Base-by-base conservation (phyloP, 2,329 filamentous ascomycete species). In the Colletotrichum orchidophilum region DNA sequence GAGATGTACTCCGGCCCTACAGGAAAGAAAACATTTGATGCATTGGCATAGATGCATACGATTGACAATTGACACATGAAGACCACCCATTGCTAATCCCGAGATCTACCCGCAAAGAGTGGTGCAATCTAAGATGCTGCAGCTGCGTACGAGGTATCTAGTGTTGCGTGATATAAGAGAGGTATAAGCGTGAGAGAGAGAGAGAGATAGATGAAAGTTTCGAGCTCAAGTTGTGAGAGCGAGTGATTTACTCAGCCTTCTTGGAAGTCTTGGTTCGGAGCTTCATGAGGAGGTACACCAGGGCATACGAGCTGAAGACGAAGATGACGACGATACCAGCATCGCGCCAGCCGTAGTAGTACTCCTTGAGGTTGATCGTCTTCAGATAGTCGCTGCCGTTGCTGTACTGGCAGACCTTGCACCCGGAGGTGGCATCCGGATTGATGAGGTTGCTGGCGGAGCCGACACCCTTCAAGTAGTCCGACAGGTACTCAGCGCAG, bases 281-380 rank as follows among this genome's bases (percentile, higher is more conserved):
- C 79, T 85, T 86, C 84, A 86, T 86, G 63, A 86, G 76, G 2
- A 75, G 68, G 66, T 82, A 85, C 7, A 87, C 85, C 60, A 86
- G 54, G 0, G 76, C 77, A 63, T 92, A 92, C 1, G 85, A 87
- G 66, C 84, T 86, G 49, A 88, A 70, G 1, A 82, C 86, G 73
- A 91, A 91, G 5, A 89, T 80, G 1, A 86, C 87, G 3, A 87
- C 85, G 58, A 92, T 89, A 0, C 77, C 91, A 0, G 88, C 88
- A 78, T 93, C 85, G 59, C 92, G 85, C 92, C 92, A 94, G 0
- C 90, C 91, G 74, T 90, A 90, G 71, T 85, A 88, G 74, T 92
- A 89, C 4, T 89, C 84, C 1, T 83, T 82, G 8, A 93, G 75
- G 76, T 93, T 92, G 13, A 93, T 73, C 0, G 84, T 88, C 2